Conservation (phyloP, 805 yeast species). For the Pichia heedii region DNA sequence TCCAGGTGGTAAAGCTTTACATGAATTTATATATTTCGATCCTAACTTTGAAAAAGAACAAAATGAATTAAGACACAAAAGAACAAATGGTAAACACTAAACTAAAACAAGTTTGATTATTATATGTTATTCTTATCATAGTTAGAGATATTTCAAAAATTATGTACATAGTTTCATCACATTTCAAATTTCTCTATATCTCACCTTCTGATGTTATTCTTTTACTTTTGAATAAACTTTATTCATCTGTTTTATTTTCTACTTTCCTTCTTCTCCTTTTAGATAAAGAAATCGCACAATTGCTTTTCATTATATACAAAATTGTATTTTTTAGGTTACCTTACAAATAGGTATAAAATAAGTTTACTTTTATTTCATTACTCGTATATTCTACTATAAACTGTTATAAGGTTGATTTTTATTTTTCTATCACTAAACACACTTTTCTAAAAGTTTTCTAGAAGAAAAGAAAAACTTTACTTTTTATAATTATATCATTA, state of each 20-base stretch:
- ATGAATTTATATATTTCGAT: slow-evolving; percentile 86
- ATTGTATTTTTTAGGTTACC: slow-evolving; percentile 2
- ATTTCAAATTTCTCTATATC: too few species aligned
- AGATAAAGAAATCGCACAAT: not conserved
- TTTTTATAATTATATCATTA: too few species aligned
- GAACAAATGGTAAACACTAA: slow-evolving; percentile 66
- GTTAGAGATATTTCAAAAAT: not conserved
- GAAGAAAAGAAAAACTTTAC: too few species aligned
- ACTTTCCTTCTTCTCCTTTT: not conserved
- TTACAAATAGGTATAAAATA: slow-evolving; percentile 1
- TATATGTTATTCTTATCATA: not conserved
- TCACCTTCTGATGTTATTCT: not conserved
- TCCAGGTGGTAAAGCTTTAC: slow-evolving; percentile 89
- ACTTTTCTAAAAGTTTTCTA: too few species aligned
- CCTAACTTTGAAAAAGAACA: slow-evolving; percentile 70
- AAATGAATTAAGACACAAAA: slow-evolving; percentile 54
- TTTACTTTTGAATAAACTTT: too few species aligned
- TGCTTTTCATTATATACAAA: not conserved
- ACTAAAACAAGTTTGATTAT: not conserved
- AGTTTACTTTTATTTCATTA: not conserved
- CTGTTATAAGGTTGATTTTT: too few species aligned
- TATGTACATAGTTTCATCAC: too few species aligned
- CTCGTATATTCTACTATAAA: too few species aligned
- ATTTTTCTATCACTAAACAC: too few species aligned
- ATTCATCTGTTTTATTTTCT: not conserved